Conservation (phyloP, 169 alveolate species). For the Plasmodium sp. region DNA sequence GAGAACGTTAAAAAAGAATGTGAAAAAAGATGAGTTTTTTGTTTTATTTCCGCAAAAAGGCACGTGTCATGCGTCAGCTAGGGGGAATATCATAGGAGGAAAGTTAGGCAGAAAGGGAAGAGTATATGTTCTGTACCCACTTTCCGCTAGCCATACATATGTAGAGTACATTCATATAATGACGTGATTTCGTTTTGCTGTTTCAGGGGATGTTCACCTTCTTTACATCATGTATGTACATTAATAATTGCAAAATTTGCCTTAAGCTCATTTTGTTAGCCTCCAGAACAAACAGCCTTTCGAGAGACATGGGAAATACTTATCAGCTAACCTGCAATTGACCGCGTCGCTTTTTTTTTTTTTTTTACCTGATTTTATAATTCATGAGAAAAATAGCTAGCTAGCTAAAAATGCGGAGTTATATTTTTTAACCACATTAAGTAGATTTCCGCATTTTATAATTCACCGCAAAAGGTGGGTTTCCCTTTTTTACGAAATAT, state of each 20-base stretch:
- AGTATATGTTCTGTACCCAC: not conserved
- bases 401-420: not conserved
- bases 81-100: not conserved
- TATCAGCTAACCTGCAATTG: not conserved
- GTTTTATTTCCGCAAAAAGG: not conserved
- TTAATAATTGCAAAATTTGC: not conserved
- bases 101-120: not conserved
- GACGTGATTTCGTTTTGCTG: not conserved
- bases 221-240: not conserved
- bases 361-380: not conserved
- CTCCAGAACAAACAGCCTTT: not conserved
- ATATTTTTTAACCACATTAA: not conserved
- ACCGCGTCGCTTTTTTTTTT: not conserved
- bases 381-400: not conserved
- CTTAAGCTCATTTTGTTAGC: not conserved
- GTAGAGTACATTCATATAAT: too few relatives aligned
- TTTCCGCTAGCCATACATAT: not conserved
- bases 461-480: not conserved
- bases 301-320: not conserved
- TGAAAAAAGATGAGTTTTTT: not conserved
- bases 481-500: not conserved
- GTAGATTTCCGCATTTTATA: not conserved
- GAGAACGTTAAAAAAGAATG: not conserved
- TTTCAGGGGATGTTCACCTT: not conserved
- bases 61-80: not conserved